These are phyloP conservation scores for Aspergillus sp. DNA, from an alignment of 2,329 filamentous ascomycete genomes.

Conservation along the genomic window DNA sequence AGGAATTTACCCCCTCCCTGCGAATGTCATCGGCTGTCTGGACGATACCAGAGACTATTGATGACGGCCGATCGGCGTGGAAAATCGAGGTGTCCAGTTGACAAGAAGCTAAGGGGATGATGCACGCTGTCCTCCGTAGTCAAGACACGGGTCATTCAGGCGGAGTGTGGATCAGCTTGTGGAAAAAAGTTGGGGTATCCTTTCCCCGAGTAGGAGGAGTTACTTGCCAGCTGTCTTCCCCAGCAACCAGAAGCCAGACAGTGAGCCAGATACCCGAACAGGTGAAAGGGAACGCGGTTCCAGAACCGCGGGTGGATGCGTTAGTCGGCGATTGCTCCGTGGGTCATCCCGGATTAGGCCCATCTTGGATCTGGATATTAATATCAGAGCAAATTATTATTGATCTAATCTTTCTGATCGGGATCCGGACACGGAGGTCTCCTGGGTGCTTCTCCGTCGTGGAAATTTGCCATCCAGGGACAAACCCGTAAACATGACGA, in stretches of 20 bases:
- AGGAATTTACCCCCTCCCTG: background rate
- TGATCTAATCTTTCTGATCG: background rate
- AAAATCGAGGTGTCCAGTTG: background rate
- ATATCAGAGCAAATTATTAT: background rate
- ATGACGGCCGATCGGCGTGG: background rate
- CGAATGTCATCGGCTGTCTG: background rate
- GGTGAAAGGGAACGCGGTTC: slow-evolving; percentile 5
- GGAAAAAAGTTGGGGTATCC: background rate
- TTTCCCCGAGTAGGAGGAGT: too few relatives aligned
- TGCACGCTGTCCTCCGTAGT: background rate
- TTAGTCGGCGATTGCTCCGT: slow-evolving; percentile 3
- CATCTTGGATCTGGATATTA: background rate
- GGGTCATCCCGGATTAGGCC: background rate
- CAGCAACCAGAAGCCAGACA: background rate
- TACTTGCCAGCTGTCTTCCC: too few relatives aligned
- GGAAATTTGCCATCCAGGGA: background rate
- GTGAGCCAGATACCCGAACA: background rate
- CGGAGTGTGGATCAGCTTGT: background rate
- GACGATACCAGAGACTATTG: background rate
- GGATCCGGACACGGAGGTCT: background rate
- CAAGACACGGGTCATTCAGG: background rate
- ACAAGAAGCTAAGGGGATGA: background rate
- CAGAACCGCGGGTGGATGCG: slow-evolving; percentile 17
- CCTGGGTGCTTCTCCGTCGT: background rate
- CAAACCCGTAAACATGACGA: background rate